These are phyloP conservation scores for Papiliotrema fonsecae DNA, from an alignment of 1,284 basidiomycete species.

Conservation along the genomic window DNA sequence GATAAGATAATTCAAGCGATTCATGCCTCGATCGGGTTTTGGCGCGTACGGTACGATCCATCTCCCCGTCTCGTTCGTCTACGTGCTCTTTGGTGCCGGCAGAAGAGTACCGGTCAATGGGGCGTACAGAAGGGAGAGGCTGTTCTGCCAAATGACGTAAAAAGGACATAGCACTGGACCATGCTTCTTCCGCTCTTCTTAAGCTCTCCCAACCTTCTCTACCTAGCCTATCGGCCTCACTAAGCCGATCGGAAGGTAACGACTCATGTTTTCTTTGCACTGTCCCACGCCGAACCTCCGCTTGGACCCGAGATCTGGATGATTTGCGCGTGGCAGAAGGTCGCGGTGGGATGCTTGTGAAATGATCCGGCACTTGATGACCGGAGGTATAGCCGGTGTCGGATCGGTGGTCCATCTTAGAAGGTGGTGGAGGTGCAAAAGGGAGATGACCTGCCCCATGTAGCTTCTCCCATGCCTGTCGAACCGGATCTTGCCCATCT, in stretches of 20 bases:
- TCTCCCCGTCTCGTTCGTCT: not conserved
- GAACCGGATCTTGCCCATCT: not conserved
- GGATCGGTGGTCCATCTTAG: not conserved
- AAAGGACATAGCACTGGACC: conserved; percentile 12
- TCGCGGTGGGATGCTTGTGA: not conserved
- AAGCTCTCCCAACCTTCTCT: conserved; percentile 13
- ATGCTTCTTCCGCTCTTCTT: conserved; percentile 15
- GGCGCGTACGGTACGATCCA: not conserved
- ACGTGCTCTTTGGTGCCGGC: not conserved
- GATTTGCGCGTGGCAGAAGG: conserved; percentile 1
- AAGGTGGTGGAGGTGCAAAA: not conserved
- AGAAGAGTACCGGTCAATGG: too few species aligned
- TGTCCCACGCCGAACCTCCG: too few species aligned
- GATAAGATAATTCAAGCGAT: not conserved
- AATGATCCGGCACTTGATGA: not conserved
- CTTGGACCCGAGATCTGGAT: not conserved
- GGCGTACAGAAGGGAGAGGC: not conserved
- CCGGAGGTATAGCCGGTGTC: too few species aligned
- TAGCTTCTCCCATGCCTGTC: not conserved
- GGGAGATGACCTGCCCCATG: not conserved
- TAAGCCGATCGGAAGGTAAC: conserved; percentile 4
- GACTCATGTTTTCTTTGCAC: too few species aligned
- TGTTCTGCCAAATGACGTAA: not conserved
- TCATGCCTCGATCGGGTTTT: not conserved
- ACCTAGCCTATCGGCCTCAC: conserved; percentile 12